Evolutionary conservation across 148 eudicot species (phyloP), one percentile per base, ranked within the genome.

Genomic region (Persicaria maculosa): DNA sequence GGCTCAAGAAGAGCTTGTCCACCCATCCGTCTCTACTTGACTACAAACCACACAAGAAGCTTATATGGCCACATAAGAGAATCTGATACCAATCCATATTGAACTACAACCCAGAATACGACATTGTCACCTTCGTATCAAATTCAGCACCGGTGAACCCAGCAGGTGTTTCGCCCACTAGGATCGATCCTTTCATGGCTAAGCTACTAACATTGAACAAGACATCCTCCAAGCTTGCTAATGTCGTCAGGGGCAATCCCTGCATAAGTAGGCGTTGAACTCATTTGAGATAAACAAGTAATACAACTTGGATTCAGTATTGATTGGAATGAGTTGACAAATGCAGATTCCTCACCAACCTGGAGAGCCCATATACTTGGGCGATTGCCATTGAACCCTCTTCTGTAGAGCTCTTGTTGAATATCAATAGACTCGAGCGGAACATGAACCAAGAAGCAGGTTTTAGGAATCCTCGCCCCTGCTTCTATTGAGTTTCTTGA

Each of bases 341-440:
- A 5, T 3, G 40, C 59, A 31, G 68, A 57, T 54, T 36, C 36
- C 71, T 48, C 67, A 43, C 44, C 79, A 69, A 91, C 98, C 98
- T 94, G 97, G 59, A 88, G 78, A 61, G 74, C 80, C 97, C 97
- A 94, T n/a, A 88, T 44, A 85, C 98, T 88, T 50, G 88, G 89
- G 74, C 88, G 91, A 78, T 77, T 82, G 64, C 96, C 98, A 47
- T 80, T 87, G 74, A 83, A 94, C 68, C 96, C 97, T 82, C 83
- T 88, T 47, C 72, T 82, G 48, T 80, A 81, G 77, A 91, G 65
- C 72, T 52, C 79, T 82, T 85, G 85, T 74, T 85, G 83, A 50
- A 94, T 73, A 72, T 86, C 80, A 57, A 80, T 74, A 44, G 85
- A 76, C 79, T 90, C 96, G 54, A 73, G 69, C 19, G 97, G 86